Evolutionary conservation across 768 basidiomycete genomes (phyloP).

Genomic region (Inosperma sp.): DNA sequence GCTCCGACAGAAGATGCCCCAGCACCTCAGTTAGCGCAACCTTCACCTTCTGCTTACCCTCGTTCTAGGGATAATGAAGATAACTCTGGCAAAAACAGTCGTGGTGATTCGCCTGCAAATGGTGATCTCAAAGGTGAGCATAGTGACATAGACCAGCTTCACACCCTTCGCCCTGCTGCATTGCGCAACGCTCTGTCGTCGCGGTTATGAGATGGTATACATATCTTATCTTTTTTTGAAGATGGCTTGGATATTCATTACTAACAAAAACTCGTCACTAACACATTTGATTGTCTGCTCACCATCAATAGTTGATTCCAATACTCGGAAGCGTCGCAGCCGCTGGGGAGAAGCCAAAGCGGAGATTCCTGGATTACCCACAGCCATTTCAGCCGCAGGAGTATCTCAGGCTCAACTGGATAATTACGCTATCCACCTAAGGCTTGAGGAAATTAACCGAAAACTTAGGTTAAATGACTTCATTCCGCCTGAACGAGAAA

Average conservation of each 20-base stretch:
- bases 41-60: slow-evolving; percentile 82
- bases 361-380: slow-evolving; percentile 89
- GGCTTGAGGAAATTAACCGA: slow-evolving; percentile 95
- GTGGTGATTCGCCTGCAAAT: slow-evolving; percentile 62
- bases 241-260: slow-evolving; percentile 33
- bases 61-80: slow-evolving; percentile 58
- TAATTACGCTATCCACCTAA: slow-evolving; percentile 93
- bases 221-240: slow-evolving; percentile 14
- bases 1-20: slow-evolving; percentile 76
- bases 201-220: slow-evolving; percentile 28
- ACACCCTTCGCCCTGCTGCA: slow-evolving; percentile 18
- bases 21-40: slow-evolving; percentile 82
- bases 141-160: slow-evolving; percentile 17
- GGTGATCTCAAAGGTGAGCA: slow-evolving; percentile 75
- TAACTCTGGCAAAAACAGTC: slow-evolving; percentile 49
- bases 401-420: slow-evolving; percentile 95
- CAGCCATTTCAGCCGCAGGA: slow-evolving; percentile 88
- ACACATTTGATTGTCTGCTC: slow-evolving; percentile 45
- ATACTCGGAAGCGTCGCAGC: slow-evolving; percentile 90
- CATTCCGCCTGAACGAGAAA: slow-evolving; percentile 91
- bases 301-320: slow-evolving; percentile 64
- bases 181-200: slow-evolving; percentile 31
- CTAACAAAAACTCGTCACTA: slow-evolving; percentile 51
- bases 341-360: slow-evolving; percentile 96
- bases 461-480: slow-evolving; percentile 93